These are phyloP conservation scores for Apostasia shenzhenica DNA, from an alignment of 106 monocot species.

Conservation along the genomic window DNA sequence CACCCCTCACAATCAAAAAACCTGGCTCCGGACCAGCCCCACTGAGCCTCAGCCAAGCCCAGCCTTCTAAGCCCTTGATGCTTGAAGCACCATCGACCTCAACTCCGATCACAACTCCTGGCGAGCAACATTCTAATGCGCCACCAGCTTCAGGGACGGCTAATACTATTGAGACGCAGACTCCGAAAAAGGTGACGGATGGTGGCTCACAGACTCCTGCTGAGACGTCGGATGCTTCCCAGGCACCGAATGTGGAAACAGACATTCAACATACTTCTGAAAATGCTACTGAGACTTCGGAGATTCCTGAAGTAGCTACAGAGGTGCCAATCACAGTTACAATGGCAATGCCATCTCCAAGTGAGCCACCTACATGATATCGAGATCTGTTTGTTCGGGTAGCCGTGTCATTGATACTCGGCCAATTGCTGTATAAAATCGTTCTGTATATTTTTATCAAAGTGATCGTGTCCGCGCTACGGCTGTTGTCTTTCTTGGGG, in stretches of 20 bases:
- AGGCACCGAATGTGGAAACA: neutral
- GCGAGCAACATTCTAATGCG: constrained; percentile 4
- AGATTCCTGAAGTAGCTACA: neutral
- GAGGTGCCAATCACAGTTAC: neutral
- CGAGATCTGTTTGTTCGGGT: too few species aligned
- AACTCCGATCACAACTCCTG: neutral
- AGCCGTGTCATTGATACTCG: too few species aligned
- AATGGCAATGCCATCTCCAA: too few species aligned
- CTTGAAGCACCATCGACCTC: constrained; percentile 7
- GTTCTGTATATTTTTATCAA: too few species aligned
- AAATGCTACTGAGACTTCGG: neutral
- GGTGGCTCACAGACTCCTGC: neutral
- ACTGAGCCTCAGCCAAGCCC: neutral
- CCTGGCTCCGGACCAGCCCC: constrained; percentile 5
- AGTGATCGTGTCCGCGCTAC: too few species aligned
- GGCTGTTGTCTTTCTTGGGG: too few species aligned
- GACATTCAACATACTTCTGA: neutral
- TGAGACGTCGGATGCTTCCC: neutral
- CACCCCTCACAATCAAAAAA: constrained; percentile 74
- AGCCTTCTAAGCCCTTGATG: constrained; percentile 19
- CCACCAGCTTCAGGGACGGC: neutral
- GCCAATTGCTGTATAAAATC: too few species aligned
- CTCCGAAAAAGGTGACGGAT: neutral
- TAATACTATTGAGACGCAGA: neutral
- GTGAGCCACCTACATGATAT: too few species aligned